Conservation (phyloP, 1,139 yeast species). For the Groenewaldozyma auringiensis region DNA sequence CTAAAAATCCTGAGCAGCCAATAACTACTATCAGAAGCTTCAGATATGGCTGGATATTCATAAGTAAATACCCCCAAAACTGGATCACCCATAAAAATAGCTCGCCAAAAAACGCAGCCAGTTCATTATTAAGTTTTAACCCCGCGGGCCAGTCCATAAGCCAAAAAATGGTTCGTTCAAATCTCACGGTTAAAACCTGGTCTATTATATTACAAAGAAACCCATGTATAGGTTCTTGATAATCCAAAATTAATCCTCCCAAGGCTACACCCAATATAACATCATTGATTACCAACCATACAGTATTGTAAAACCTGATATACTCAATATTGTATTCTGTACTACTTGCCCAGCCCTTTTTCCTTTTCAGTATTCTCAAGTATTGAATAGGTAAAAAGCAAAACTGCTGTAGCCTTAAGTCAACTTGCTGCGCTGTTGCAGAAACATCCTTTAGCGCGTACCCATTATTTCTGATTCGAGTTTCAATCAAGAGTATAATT, state of each 20-base stretch:
- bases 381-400: constrained; percentile 80
- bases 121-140: constrained; percentile 78
- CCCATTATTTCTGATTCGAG: constrained; percentile 15
- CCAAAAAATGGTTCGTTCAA: constrained; percentile 55
- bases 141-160: constrained; percentile 91
- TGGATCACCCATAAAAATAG: constrained; percentile 77
- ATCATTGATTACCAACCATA: constrained; percentile 86
- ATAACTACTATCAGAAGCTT: constrained; percentile 31
- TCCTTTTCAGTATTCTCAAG: constrained; percentile 40
- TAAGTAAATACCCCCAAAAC: constrained; percentile 44
- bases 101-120: constrained; percentile 82
- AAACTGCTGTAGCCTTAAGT: constrained; percentile 67
- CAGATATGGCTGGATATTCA: constrained; percentile 28
- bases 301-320: constrained; percentile 75
- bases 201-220: constrained; percentile 31
- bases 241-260: constrained; percentile 44
- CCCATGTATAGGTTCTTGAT: constrained; percentile 34
- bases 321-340: constrained; percentile 50
- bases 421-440: constrained; percentile 69
- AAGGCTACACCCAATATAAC: constrained; percentile 62
- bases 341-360: constrained; percentile 31
- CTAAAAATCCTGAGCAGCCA: constrained; percentile 42
- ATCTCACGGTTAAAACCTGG: constrained; percentile 33
- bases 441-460: constrained; percentile 40
- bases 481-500: constrained; percentile 34